A percentile compares a stretch with the other conserved stretches of the same genome.
These are phyloP conservation scores for Cordyceps tenuipes DNA, from an alignment of 2,329 filamentous ascomycete genomes.

Conservation along the genomic window DNA sequence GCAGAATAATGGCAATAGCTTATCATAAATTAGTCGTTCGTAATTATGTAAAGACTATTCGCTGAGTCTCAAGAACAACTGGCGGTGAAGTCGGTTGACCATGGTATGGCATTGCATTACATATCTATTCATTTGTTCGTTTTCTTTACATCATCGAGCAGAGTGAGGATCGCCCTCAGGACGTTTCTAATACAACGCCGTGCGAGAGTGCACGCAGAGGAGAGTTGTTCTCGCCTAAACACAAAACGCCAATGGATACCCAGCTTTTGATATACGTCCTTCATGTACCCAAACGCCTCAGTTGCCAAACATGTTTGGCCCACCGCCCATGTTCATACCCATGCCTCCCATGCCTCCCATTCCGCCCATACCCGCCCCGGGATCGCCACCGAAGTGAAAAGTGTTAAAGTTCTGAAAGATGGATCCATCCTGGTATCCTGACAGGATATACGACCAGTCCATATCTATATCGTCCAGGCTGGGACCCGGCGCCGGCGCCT, in stretches of 20 bases:
- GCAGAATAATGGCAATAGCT: too few species aligned
- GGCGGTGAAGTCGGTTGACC: too few species aligned
- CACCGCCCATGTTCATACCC: constrained; percentile 14
- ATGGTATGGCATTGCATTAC: too few species aligned
- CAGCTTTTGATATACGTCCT: not conserved
- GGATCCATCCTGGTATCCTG: constrained; percentile 29
- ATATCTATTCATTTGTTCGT: not conserved
- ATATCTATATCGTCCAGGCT: constrained; percentile 29
- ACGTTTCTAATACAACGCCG: not conserved
- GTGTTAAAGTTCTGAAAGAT: constrained; percentile 23
- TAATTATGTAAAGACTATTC: too few species aligned
- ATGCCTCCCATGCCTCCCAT: constrained; percentile 19
- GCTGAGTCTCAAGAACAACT: too few species aligned
- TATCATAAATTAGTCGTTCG: too few species aligned
- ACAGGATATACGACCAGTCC: constrained; percentile 43
- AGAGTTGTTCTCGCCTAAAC: not conserved
- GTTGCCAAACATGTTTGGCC: constrained; percentile 22
- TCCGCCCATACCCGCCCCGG: constrained; percentile 14
- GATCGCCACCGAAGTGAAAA: constrained; percentile 19
- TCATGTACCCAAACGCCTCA: not conserved
- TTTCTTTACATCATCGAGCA: not conserved
- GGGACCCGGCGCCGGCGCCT: constrained; percentile 8
- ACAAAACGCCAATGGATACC: constrained; percentile 4
- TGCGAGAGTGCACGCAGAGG: not conserved
- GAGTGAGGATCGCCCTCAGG: constrained; percentile 6